These are phyloP conservation scores for Ascochyta clinopodiicola DNA, from an alignment of 2,329 filamentous ascomycete species.

Conservation along the genomic window DNA sequence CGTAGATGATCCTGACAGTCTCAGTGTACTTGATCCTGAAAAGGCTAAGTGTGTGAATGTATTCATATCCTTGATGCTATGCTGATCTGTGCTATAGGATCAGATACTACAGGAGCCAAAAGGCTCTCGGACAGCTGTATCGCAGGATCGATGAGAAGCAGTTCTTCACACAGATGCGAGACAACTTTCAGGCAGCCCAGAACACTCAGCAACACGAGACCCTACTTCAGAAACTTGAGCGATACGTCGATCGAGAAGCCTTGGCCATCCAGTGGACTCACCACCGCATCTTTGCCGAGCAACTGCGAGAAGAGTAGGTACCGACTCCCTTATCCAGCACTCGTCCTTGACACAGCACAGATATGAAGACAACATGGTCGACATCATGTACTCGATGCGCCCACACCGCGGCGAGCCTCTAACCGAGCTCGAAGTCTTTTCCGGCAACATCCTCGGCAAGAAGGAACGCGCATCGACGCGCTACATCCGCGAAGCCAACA, in stretches of 20 bases:
- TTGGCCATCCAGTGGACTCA: slow-evolving; percentile 52
- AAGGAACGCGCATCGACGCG: slow-evolving; percentile 48
- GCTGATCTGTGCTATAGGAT: slow-evolving; percentile 31
- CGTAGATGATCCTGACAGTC: slow-evolving; percentile 45
- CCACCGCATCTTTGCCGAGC: slow-evolving; percentile 48
- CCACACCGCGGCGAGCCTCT: slow-evolving; percentile 38
- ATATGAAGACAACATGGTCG: slow-evolving; percentile 61
- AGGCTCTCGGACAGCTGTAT: slow-evolving; percentile 74
- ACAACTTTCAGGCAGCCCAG: slow-evolving; percentile 19
- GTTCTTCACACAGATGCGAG: slow-evolving; percentile 56
- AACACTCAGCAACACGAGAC: slow-evolving; percentile 12
- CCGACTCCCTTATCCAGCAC: neutral
- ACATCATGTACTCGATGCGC: slow-evolving; percentile 53
- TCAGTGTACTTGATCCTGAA: slow-evolving; percentile 52
- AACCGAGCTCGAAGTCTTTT: slow-evolving; percentile 56
- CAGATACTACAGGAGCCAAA: slow-evolving; percentile 70
- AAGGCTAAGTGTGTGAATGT: slow-evolving; percentile 36
- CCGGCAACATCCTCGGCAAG: slow-evolving; percentile 63
- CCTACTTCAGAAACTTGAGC: slow-evolving; percentile 47
- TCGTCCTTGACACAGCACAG: slow-evolving; percentile 26
- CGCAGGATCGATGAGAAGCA: slow-evolving; percentile 74
- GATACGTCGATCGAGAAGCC: slow-evolving; percentile 49
- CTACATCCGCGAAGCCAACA: slow-evolving; percentile 37
- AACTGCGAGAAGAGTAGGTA: slow-evolving; percentile 47
- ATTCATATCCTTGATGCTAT: no score